Evolutionary conservation across 306 rosid species (phyloP).

Genomic region (Trifolium pratense): DNA sequence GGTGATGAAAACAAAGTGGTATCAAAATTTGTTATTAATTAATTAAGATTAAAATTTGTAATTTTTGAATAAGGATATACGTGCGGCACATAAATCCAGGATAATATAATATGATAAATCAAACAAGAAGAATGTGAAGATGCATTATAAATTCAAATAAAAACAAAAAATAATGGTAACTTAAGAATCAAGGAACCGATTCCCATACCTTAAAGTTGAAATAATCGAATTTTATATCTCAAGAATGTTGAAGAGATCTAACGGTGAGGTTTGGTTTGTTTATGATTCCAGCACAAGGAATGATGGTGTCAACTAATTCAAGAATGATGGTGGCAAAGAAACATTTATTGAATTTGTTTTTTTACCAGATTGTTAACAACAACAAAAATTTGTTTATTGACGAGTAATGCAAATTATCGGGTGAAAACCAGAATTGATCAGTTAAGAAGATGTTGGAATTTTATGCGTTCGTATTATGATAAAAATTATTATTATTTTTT

Average conservation of each 20-base stretch:
- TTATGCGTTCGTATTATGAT: too few species aligned
- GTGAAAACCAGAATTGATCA: neutral
- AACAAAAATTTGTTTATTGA: neutral
- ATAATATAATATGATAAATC: constrained; percentile 19
- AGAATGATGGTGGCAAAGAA: constrained; percentile 40
- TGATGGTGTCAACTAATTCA: constrained; percentile 16
- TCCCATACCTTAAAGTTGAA: constrained; percentile 29
- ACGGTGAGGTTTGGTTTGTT: constrained; percentile 13
- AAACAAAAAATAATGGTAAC: neutral
- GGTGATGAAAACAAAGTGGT: constrained; percentile 54
- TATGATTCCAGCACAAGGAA: constrained; percentile 40
- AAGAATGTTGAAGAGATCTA: constrained; percentile 36
- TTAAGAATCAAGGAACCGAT: constrained; percentile 31
- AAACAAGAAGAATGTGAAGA: constrained; percentile 9
- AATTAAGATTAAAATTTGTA: neutral
- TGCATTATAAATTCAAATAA: neutral
- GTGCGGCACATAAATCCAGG: constrained; percentile 32
- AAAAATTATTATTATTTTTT: too few species aligned
- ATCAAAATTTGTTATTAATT: constrained; percentile 36
- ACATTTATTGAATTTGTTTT: constrained; percentile 44
- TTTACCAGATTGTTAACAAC: neutral
- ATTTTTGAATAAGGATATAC: neutral
- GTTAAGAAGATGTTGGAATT: too few species aligned
- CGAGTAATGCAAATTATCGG: constrained; percentile 12
- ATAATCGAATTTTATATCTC: constrained; percentile 21